Base-by-base conservation (phyloP, 2,329 filamentous ascomycete genomes). In the Didymella arachidicola region DNA sequence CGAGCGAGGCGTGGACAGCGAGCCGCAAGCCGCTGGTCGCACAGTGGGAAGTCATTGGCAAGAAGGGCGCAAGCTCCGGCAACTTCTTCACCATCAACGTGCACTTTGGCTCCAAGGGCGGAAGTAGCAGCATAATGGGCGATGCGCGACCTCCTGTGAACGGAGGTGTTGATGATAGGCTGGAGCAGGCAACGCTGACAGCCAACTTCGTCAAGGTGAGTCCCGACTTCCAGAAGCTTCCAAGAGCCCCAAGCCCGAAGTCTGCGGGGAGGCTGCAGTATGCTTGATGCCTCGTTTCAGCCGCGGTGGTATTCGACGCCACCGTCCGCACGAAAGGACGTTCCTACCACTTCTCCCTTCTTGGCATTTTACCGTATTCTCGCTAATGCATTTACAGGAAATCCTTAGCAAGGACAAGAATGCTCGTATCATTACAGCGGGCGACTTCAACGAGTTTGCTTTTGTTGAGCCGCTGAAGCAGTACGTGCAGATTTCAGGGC, bases 401-500 rank as follows among this genome's bases (percentile, higher is more conserved):
- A 86, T 92, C 64, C 81, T 90, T 19, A 72, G 78, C 7, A 68
- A 81, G 39, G 84, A 90, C 73, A 71, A 79, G 11, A 75, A 82
- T 16, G 88, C 89, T 0, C 79, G 79, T 25, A 73, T 92, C 63
- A 82, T 91, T 59, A 77, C 81, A 2, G 83, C 85, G 0, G 89
- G 89, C 26, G 89, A 92, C 76, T 91, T 88, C 72, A 91, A 92
- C 79, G 89, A 92, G 73, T 91, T 89, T 71, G 72, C 83, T 5
- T 87, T 87, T 61, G 87, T 87, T 10, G 68, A 81, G 71, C 88
- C 89, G 1, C 73, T 91, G 47, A 72, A 80, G 59, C 77, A 77
- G 1, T 89, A 91, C 62, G 69, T 78, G 1, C 61, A 74, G 3
- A 77, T 81, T 19, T 88, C 86, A 0, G 82, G 83, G 2, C 78